phyloP scores from a whole-genome alignment of 2,329 filamentous ascomycete genomes.

The Cercospora sp. region DNA sequence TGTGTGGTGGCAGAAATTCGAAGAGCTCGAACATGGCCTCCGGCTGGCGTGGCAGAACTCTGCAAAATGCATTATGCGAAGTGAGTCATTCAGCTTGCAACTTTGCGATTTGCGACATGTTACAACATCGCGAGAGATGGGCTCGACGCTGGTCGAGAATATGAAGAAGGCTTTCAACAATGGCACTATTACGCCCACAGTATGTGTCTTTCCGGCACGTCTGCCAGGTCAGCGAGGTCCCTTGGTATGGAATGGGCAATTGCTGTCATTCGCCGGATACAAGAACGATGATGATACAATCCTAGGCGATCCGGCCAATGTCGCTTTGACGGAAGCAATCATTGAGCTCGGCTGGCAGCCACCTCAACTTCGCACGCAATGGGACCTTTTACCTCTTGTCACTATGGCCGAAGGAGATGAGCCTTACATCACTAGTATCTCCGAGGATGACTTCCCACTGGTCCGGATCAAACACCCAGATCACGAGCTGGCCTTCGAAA shows the following conservation, averaged over 20 bases:
- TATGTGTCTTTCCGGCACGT: conserved; percentile 16
- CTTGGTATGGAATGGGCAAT: conserved; percentile 15
- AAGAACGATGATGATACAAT: conserved; percentile 1
- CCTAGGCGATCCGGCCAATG: conserved; percentile 15
- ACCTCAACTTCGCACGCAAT: conserved; percentile 7
- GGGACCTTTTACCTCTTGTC: conserved; percentile 18
- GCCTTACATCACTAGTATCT: neutral
- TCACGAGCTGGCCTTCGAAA: conserved; percentile 7
- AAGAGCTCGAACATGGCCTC: conserved; percentile 11
- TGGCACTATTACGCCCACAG: conserved; percentile 13
- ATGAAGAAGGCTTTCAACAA: conserved; percentile 8
- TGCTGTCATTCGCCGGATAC: conserved; percentile 16
- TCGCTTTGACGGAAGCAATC: conserved; percentile 8
- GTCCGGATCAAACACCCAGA: conserved; percentile 12
- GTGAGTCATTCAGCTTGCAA: conserved; percentile 9
- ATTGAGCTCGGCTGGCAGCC: conserved; percentile 16
- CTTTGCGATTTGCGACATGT: conserved; percentile 13
- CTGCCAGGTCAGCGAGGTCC: conserved; percentile 6
- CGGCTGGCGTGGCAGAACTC: conserved; percentile 17
- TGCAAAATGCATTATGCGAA: conserved; percentile 17
- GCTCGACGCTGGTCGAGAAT: neutral
- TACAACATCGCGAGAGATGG: conserved; percentile 8
- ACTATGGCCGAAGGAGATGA: conserved; percentile 15
- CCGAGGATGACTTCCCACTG: conserved; percentile 11
- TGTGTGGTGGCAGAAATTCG: neutral